Evolutionary conservation across 2,329 filamentous ascomycete genomes (phyloP), one percentile per base, ranked within the genome.

Genomic region (Aspergillus jensenii): DNA sequence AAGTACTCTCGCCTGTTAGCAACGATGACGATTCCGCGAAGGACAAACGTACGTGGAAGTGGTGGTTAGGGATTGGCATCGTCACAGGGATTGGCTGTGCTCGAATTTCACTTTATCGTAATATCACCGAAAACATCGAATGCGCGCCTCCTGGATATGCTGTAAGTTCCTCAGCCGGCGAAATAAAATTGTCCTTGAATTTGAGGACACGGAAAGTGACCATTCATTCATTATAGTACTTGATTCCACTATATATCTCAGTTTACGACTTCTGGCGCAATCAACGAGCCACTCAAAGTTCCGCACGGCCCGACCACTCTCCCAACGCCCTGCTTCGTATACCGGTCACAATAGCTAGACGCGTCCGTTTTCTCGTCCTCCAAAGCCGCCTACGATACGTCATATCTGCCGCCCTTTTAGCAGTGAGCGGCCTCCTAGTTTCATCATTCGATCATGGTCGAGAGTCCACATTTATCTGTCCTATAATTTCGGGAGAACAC

Each of bases 381-480:
- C 68, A 69, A 27, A 72, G 70, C 27, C 71, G 69, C 9, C 71
- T 71, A 35, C 68, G 74, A 55, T 77, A 75, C 57, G 41, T 81
- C 1, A 64, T 77, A 19, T 67, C 77, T 0, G 70, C 77, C 1
- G 59, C 68, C 5, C 59, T 79, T 7, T 60, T 81, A 4, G 69
- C 72, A 31, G 44, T 76, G 7, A 75, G 77, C 7, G 75, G 76
- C 6, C 66, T 76, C 41, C 54, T 77, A 33, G 70, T 72, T 6
- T 63, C 73, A 14, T 67, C 68, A 2, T 68, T 78, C 15, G 67
- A 72, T 7, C 59, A 66, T 40, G 74, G 70, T 45, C 75, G 71
- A 15, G 64, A 68, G 41, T 81, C 80, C 15, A 81, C 79, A 3
- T 80, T 80, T 57, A 80, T 84, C 21, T 84, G 82, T 63, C 76